Base-by-base conservation (phyloP, 768 basidiomycete genomes). In the Phaeotremella skinneri region DNA sequence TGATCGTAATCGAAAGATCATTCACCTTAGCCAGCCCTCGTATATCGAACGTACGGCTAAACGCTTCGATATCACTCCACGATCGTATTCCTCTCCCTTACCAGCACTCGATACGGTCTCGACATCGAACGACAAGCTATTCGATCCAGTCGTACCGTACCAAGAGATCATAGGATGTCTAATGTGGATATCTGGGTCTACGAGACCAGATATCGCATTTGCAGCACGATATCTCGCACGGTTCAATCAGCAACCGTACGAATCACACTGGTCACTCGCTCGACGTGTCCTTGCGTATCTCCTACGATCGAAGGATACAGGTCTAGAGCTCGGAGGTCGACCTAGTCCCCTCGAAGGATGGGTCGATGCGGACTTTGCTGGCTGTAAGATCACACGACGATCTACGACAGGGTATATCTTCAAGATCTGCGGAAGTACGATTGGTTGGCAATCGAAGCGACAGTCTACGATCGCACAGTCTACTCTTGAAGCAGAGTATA, bases 401-500 rank as follows among this genome's bases (percentile, higher is more conserved):
- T 80, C 79, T 2, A 78, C 69, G 7, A 79, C 57, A 29, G 79
- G 75, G 14, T 79, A 61, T 55, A 74, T 48, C 14, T 78, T 69
- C 69, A 65, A 70, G 6, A 47, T 79, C 39, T 63, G 66, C 20
- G 76, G 78, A n/a, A n/a, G n/a, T 0, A 80, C 78, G 5, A 69
- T 78, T 2, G 61, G 74, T 2, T 83, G 82, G 81, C 67, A 65
- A 27, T 77, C 78, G 0, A 72, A 77, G 45, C 73, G 77, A 43
- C 82, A 84, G 63, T 41, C 55, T 1, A 71, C 73, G 1, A 69
- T 81, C 26, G 67, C 81, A 43, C 82, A 84, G 63, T 41, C 55
- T 1, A 71, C 73, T 0, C 72, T 70, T 3, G 80, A 83, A 61
- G 78, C 80, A 0, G 81, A 82, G 69, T 82, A 81, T 63, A 72